Conservation (phyloP, 495 filamentous ascomycete species). For the Aspergillus mulundensis region DNA sequence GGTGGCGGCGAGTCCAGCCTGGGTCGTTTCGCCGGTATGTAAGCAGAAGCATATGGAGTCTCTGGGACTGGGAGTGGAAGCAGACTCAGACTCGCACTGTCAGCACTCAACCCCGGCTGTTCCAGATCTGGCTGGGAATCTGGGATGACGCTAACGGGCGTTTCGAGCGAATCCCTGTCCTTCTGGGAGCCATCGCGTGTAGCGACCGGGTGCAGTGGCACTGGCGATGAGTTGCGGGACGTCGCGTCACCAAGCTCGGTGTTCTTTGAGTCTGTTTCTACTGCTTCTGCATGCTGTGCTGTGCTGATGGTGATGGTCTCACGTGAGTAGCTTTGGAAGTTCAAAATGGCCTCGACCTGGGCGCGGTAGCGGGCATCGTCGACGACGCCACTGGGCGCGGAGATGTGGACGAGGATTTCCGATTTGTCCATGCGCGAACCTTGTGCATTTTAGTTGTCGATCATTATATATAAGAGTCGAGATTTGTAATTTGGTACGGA, state of each 20-base stretch:
- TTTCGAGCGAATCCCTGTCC: constrained; percentile 33
- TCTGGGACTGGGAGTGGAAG: neutral
- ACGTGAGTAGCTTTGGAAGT: constrained; percentile 46
- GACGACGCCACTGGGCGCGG: constrained; percentile 54
- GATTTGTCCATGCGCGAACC: constrained; percentile 15
- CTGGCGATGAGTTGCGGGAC: constrained; percentile 5
- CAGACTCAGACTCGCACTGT: constrained; percentile 8
- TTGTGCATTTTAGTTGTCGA: constrained; percentile 1
- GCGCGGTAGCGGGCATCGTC: constrained; percentile 63
- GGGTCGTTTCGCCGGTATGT: constrained; percentile 23
- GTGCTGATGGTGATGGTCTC: constrained; percentile 16
- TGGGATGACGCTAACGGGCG: constrained; percentile 45
- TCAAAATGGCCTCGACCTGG: constrained; percentile 56
- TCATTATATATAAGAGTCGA: neutral
- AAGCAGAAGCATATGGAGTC: neutral
- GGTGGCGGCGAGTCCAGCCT: constrained; percentile 18
- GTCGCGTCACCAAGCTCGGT: neutral
- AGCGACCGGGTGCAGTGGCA: neutral
- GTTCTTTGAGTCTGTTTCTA: neutral
- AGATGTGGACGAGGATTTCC: constrained; percentile 68
- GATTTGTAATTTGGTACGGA: neutral
- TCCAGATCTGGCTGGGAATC: constrained; percentile 33
- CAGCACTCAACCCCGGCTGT: neutral
- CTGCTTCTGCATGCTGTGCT: neutral
- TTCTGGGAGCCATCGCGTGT: neutral